These are phyloP conservation scores for Penicillium brevicompactum DNA, from an alignment of 2,329 filamentous ascomycete species.

Conservation along the genomic window DNA sequence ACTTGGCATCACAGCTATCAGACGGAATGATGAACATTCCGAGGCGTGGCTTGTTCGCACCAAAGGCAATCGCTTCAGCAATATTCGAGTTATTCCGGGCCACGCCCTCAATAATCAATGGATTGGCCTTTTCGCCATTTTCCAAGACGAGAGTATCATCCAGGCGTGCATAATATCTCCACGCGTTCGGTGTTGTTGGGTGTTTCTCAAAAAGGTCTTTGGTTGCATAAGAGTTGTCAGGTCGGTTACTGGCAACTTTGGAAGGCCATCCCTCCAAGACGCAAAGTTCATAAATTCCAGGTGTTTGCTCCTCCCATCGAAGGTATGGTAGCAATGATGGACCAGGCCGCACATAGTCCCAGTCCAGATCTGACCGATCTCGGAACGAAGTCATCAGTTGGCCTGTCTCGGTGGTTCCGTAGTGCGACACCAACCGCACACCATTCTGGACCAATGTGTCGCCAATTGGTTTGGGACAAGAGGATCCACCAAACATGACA, in stretches of 20 bases:
- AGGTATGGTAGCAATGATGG: conserved; percentile 47
- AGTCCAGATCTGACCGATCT: conserved; percentile 55
- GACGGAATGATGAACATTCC: conserved; percentile 12
- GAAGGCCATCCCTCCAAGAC: conserved; percentile 41
- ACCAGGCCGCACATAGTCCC: conserved; percentile 60
- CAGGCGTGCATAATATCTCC: conserved; percentile 50
- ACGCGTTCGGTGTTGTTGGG: conserved; percentile 45
- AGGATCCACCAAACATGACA: conserved; percentile 60
- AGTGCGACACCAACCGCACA: conserved; percentile 59
- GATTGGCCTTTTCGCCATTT: conserved; percentile 55
- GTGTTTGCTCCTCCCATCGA: conserved; percentile 36
- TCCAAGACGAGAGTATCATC: conserved; percentile 52
- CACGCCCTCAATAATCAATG: conserved; percentile 54
- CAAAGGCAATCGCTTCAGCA: conserved; percentile 59
- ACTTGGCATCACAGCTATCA: neutral
- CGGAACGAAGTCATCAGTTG: conserved; percentile 64
- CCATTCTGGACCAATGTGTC: conserved; percentile 55
- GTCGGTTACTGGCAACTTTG: conserved; percentile 47
- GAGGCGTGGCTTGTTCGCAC: conserved; percentile 16
- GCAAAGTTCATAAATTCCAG: conserved; percentile 41
- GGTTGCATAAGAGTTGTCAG: conserved; percentile 53
- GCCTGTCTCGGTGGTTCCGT: conserved; percentile 64
- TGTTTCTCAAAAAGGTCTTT: conserved; percentile 53
- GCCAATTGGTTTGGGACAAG: conserved; percentile 62
- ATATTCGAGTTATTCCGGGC: conserved; percentile 57